Evolutionary conservation across 306 rosid species (phyloP).

Genomic region (Lagenaria siceraria): DNA sequence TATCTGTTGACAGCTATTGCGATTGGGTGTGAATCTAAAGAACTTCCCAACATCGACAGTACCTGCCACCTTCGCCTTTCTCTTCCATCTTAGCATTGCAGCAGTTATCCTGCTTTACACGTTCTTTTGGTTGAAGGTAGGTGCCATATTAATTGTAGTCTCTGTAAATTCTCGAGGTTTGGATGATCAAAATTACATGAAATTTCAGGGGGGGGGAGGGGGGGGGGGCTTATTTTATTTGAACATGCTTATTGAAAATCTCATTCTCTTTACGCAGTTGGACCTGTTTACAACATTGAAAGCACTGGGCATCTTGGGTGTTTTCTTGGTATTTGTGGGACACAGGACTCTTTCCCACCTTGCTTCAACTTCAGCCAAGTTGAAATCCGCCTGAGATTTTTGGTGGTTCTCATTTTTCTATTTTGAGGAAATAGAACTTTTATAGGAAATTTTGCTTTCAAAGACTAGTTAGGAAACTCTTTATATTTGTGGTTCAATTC

Average conservation of each 20-base stretch:
- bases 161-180: background rate
- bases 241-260: background rate
- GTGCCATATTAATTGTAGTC: background rate
- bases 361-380: slow-evolving; percentile 69
- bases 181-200: background rate
- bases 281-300: slow-evolving; percentile 86
- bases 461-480: background rate
- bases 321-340: slow-evolving; percentile 64
- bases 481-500: background rate
- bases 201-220: too few species aligned
- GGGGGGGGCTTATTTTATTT: background rate
- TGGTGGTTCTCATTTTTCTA: background rate
- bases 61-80: slow-evolving; percentile 51
- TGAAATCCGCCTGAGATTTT: slow-evolving; percentile 68
- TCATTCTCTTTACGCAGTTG: slow-evolving; percentile 40
- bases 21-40: slow-evolving; percentile 79
- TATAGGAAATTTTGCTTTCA: slow-evolving; percentile 3
- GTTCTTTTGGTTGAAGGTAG: slow-evolving; percentile 96
- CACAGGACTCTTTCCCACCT: slow-evolving; percentile 80
- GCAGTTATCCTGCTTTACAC: slow-evolving; percentile 71
- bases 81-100: slow-evolving; percentile 66
- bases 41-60: slow-evolving; percentile 58
- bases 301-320: slow-evolving; percentile 60
- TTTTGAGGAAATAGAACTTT: background rate
- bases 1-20: slow-evolving; percentile 39